Conservation (phyloP, 2,329 filamentous ascomycete genomes). For the Aspergillus sp. region DNA sequence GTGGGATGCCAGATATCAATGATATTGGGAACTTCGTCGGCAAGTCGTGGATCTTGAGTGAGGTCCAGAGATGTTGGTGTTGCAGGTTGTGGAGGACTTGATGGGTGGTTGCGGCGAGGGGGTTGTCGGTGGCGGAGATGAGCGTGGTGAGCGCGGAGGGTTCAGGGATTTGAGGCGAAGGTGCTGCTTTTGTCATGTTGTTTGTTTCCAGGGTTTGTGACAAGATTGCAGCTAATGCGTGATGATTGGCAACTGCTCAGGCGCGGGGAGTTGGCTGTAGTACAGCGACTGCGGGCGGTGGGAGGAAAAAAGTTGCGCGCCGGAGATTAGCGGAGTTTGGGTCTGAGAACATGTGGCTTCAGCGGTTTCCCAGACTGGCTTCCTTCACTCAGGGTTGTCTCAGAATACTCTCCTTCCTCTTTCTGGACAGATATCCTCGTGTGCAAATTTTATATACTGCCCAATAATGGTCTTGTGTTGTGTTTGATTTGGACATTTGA, state of each 20-base stretch:
- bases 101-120: slow-evolving; percentile 49
- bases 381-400: neutral
- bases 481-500: neutral
- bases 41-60: slow-evolving; percentile 53
- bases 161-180: slow-evolving; percentile 13
- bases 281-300: neutral
- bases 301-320: slow-evolving; percentile 7
- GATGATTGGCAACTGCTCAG: neutral
- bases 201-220: neutral
- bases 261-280: neutral
- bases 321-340: slow-evolving; percentile 15
- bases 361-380: neutral
- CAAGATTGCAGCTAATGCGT: neutral
- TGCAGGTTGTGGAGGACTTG: slow-evolving; percentile 65
- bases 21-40: slow-evolving; percentile 33
- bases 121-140: slow-evolving; percentile 31
- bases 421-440: neutral
- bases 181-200: neutral
- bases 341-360: slow-evolving; percentile 41
- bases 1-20: slow-evolving; percentile 62
- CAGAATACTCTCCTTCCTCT: neutral
- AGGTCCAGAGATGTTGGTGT: slow-evolving; percentile 62
- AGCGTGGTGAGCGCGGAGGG: slow-evolving; percentile 44
- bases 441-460: neutral
- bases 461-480: neutral